Evolutionary conservation across 1,284 basidiomycete species (phyloP).

Genomic region (Malassezia furfur): DNA sequence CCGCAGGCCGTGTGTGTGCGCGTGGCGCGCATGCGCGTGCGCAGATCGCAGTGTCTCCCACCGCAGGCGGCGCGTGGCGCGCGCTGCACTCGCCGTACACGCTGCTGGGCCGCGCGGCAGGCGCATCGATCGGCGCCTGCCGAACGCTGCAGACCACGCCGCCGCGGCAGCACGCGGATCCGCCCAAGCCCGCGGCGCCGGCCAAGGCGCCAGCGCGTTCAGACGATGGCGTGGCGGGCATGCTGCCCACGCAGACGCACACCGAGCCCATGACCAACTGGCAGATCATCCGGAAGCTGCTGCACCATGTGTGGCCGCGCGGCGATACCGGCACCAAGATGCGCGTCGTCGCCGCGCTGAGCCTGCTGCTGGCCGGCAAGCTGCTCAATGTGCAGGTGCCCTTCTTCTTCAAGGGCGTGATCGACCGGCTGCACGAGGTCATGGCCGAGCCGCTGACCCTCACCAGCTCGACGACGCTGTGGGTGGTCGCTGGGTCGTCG

Average conservation of each 20-base stretch:
- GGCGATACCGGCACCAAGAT: conserved; percentile 53
- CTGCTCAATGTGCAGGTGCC: conserved; percentile 94
- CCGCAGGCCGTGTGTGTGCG: no score
- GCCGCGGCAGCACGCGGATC: not conserved
- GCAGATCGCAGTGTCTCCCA: no score
- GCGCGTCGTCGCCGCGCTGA: conserved; percentile 74
- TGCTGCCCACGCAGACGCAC: no score
- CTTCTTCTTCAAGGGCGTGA: conserved; percentile 81
- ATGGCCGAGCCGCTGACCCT: conserved; percentile 56
- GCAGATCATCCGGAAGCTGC: conserved; percentile 54
- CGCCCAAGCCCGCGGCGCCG: no score
- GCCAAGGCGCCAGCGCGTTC: no score
- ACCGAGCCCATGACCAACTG: conserved; percentile 46
- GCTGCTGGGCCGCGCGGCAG: no score
- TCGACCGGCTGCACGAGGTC: conserved; percentile 68
- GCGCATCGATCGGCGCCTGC: no score
- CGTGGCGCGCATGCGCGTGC: no score
- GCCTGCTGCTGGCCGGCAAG: conserved; percentile 76
- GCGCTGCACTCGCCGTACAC: no score
- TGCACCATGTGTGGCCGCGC: conserved; percentile 57
- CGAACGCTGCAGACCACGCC: not conserved
- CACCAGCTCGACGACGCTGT: conserved; percentile 67
- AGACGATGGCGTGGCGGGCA: no score
- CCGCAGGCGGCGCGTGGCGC: no score
- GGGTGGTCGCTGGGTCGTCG: conserved; percentile 78